phyloP scores from a whole-genome alignment of 2,329 filamentous ascomycete genomes.

The Xylariaceae sp. region DNA sequence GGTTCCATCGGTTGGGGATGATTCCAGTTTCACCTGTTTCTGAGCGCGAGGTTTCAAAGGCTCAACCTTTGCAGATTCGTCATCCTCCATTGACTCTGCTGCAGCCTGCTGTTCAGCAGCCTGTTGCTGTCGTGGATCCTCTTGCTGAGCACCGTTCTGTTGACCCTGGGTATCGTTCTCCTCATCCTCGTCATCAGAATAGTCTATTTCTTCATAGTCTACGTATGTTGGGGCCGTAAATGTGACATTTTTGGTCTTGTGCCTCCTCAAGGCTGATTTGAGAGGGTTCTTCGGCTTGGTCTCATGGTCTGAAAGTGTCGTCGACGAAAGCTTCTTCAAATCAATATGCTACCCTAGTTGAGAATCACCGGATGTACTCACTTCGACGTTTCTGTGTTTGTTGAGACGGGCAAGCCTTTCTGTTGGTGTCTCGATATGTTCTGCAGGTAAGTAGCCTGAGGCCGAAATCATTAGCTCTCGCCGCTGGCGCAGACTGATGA shows the following conservation, averaged over 20 bases:
- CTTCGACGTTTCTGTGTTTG: constrained; percentile 97
- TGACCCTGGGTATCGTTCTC: constrained; percentile 45
- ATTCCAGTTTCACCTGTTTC: constrained; percentile 39
- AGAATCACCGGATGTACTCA: constrained; percentile 44
- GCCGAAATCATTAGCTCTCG: constrained; percentile 6
- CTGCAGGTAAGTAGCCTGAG: constrained; percentile 87
- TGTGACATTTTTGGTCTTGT: constrained; percentile 81
- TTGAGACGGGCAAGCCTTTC: constrained; percentile 91
- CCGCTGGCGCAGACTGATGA: neutral
- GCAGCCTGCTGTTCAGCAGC: constrained; percentile 28
- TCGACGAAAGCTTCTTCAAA: constrained; percentile 52
- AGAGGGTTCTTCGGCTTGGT: constrained; percentile 81
- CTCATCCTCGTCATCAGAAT: constrained; percentile 73
- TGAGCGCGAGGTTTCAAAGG: constrained; percentile 49
- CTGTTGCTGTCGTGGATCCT: constrained; percentile 28
- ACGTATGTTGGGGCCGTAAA: constrained; percentile 85
- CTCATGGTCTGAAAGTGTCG: constrained; percentile 61
- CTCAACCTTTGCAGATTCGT: constrained; percentile 55
- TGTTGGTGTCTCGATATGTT: constrained; percentile 97
- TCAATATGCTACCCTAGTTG: constrained; percentile 22
- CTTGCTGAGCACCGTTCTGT: constrained; percentile 33
- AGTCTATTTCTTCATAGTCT: constrained; percentile 83
- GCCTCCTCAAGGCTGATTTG: constrained; percentile 77
- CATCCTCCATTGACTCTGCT: constrained; percentile 37
- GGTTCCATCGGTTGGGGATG: constrained; percentile 36